Evolutionary conservation across 1,139 yeast species (phyloP).

Genomic region (Nakaseomyces sp.): DNA sequence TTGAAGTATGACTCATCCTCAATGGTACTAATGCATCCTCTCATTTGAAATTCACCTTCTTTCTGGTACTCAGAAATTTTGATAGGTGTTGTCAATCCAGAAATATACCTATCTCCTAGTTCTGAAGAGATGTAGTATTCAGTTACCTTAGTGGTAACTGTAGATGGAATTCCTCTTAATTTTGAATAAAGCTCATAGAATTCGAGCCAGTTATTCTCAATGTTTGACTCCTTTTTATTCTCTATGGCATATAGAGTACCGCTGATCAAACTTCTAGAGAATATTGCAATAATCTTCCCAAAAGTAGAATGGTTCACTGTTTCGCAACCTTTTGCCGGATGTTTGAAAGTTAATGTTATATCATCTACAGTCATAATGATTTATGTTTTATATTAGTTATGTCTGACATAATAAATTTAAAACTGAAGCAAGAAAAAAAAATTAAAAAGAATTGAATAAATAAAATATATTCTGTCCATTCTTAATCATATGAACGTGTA

Average conservation of each 20-base stretch:
- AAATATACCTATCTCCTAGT: conserved; percentile 18
- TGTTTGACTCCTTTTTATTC: conserved; percentile 27
- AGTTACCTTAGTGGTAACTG: conserved; percentile 14
- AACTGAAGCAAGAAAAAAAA: too few relatives aligned
- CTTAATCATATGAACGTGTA: too few relatives aligned
- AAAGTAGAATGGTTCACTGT: conserved; percentile 31
- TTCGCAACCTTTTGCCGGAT: conserved; percentile 9
- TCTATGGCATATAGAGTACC: conserved; percentile 21
- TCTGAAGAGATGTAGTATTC: conserved; percentile 19
- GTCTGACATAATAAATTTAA: too few relatives aligned
- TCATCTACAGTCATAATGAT: background rate
- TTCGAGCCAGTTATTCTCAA: conserved; percentile 26
- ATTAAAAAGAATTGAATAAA: too few relatives aligned
- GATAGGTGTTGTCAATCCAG: conserved; percentile 17
- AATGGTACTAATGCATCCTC: conserved; percentile 31
- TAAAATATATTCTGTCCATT: too few relatives aligned
- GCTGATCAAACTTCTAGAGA: conserved; percentile 25
- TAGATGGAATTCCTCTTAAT: conserved; percentile 11
- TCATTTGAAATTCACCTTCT: conserved; percentile 27
- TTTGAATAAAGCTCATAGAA: conserved; percentile 11
- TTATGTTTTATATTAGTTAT: too few relatives aligned
- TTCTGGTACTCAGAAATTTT: conserved; percentile 28
- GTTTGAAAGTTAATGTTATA: background rate
- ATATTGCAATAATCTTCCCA: conserved; percentile 32
- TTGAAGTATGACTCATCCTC: conserved; percentile 29